These are phyloP conservation scores for Spergularia marina DNA, from an alignment of 148 eudicot species.

Conservation along the genomic window DNA sequence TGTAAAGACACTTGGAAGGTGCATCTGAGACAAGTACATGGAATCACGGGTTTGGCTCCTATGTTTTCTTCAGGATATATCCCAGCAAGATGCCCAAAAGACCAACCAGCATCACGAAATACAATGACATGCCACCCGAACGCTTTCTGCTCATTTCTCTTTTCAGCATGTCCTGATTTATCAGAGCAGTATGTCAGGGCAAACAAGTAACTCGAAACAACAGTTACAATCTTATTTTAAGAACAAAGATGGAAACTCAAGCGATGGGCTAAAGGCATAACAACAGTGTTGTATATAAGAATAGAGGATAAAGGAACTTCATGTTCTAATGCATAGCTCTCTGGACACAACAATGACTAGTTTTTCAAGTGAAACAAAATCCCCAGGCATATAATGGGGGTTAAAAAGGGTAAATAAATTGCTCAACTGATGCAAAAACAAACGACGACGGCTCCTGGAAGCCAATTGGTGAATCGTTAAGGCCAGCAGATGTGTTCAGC, in stretches of 20 bases:
- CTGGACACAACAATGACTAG: background rate
- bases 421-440: background rate
- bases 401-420: background rate
- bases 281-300: background rate
- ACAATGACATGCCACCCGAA: slow-evolving; percentile 40
- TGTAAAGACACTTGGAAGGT: slow-evolving; percentile 15
- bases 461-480: background rate
- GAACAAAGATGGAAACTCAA: background rate
- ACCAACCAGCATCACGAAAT: slow-evolving; percentile 50
- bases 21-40: slow-evolving; percentile 7
- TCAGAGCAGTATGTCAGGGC: slow-evolving; percentile 3
- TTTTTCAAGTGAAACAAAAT: no score
- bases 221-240: background rate
- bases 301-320: background rate
- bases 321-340: background rate
- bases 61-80: slow-evolving; percentile 46
- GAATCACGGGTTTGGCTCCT: slow-evolving; percentile 12
- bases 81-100: slow-evolving; percentile 59
- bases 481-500: background rate
- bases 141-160: slow-evolving; percentile 35
- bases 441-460: background rate
- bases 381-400: no score
- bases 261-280: no score
- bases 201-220: background rate
- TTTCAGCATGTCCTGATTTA: slow-evolving; percentile 37